Percentiles rank a stretch among this genome's conserved stretches.
Evolutionary conservation across 2,329 filamentous ascomycete species (phyloP).

Genomic region (Ophiocordyceps camponoti-floridani): DNA sequence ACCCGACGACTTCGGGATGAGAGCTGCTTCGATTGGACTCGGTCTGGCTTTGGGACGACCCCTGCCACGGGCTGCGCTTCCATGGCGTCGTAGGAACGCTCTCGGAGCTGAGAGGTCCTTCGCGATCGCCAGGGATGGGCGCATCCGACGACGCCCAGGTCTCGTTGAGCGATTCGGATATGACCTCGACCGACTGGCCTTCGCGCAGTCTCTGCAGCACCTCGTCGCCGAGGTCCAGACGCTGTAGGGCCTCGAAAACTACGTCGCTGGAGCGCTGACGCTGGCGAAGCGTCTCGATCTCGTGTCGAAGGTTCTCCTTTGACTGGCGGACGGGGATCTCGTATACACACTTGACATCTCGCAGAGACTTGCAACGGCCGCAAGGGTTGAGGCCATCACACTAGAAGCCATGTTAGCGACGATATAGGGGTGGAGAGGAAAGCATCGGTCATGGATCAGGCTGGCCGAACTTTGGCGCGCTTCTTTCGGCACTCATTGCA

Average conservation of each 20-base stretch:
- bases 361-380: constrained; percentile 34
- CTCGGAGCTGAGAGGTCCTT: not conserved
- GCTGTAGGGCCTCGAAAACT: constrained; percentile 34
- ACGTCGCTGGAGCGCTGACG: constrained; percentile 36
- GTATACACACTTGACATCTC: constrained; percentile 39
- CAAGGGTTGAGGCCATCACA: constrained; percentile 42
- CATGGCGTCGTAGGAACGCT: constrained; percentile 12
- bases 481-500: constrained; percentile 45
- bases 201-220: constrained; percentile 32
- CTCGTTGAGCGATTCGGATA: constrained; percentile 34
- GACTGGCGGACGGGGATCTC: constrained; percentile 45
- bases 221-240: constrained; percentile 32
- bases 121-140: not conserved
- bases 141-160: not conserved
- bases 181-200: constrained; percentile 34
- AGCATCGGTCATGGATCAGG: not conserved
- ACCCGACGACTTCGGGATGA: constrained; percentile 26
- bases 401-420: constrained; percentile 11
- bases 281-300: constrained; percentile 38
- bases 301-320: constrained; percentile 40
- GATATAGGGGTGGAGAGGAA: not conserved
- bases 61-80: constrained; percentile 29
- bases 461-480: constrained; percentile 33
- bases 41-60: constrained; percentile 26
- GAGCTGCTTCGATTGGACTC: constrained; percentile 27